Base-by-base conservation (phyloP, 306 rosid species). In the Inga oerstediana region DNA sequence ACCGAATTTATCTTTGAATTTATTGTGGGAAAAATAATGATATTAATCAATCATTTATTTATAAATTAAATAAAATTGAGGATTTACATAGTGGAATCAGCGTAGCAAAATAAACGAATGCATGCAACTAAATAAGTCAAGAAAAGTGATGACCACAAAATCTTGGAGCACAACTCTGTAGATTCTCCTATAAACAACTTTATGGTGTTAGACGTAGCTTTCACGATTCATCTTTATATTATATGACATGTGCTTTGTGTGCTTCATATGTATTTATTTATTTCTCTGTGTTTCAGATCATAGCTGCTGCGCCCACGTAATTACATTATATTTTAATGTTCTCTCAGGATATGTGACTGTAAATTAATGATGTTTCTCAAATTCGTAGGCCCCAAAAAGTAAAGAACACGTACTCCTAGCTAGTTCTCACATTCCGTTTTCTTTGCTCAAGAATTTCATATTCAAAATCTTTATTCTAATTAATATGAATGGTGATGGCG, bases 161-260 rank as follows among this genome's bases (percentile, higher is more conserved):
- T 52, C 59, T 52, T 17, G 59, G 59, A 52, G 59, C 59, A 52
- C 22, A 17, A 6, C 59, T 17, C 17, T 52, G 22, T 9, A 52
- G 59, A 52, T 52, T 52, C 59, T 52, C 59, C 22, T 52, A 0
- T 0, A 48, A 17, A 17, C 59, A 52, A 52, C 59, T 52, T 52
- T 52, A 0, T 17, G 15, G 67, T 72, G 13, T 16, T 22, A 16
- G 44, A 43, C 39, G 67, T 72, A 78, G 70, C 48, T 72, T 62
- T 39, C 72, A 14, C 11, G 39, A 27, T 52, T 68, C 59, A 41
- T 72, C 14, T 45, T 32, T 30, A 61, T 30, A 45, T 14, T 12
- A 48, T 52, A 52, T 19, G 14, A 37, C 86, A 86, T 32, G 74
- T 77, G 85, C 11, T 76, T 80, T 12, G 37, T 72, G 85, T 80